Percentiles rank a stretch among this genome's conserved stretches.
These are phyloP conservation scores for Camelina hispida DNA, from an alignment of 345 rosid species.

Conservation along the genomic window DNA sequence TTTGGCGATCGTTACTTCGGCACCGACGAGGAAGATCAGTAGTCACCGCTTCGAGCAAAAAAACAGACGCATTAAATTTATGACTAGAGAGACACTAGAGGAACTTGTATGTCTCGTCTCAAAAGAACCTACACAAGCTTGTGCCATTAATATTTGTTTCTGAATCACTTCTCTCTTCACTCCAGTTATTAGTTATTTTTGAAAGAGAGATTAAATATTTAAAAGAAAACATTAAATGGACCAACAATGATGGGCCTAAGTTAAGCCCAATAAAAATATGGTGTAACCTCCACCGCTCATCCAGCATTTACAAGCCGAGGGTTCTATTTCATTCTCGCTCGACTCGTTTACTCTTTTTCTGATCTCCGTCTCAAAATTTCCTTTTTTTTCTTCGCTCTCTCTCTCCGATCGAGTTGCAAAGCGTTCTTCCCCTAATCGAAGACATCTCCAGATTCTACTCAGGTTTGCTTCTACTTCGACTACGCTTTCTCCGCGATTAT, in stretches of 20 bases:
- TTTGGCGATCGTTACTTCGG: conserved; percentile 98
- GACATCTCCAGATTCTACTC: conserved; percentile 21
- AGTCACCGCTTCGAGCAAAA: not conserved
- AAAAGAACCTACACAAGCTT: not conserved
- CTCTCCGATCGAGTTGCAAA: not conserved
- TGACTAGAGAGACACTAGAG: not conserved
- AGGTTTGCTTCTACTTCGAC: conserved; percentile 47
- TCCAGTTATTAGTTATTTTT: not conserved
- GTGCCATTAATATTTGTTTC: no score
- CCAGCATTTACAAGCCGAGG: not conserved
- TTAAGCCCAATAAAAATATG: not conserved
- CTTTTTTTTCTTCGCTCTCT: no score
- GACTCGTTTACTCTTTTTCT: not conserved
- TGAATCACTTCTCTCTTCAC: not conserved
- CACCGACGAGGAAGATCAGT: conserved; percentile 68
- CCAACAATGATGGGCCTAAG: conserved; percentile 2
- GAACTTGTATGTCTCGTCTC: conserved; percentile 11
- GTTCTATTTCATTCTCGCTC: not conserved
- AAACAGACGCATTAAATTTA: conserved; percentile 18
- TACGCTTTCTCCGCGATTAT: conserved; percentile 10
- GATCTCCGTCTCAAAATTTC: not conserved
- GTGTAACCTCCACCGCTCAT: not conserved
- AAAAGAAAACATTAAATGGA: not conserved
- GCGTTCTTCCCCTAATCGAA: conserved; percentile 2
- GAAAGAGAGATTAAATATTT: not conserved